phyloP scores from a whole-genome alignment of 2,329 filamentous ascomycete genomes.

The Elsinoe batatas region DNA sequence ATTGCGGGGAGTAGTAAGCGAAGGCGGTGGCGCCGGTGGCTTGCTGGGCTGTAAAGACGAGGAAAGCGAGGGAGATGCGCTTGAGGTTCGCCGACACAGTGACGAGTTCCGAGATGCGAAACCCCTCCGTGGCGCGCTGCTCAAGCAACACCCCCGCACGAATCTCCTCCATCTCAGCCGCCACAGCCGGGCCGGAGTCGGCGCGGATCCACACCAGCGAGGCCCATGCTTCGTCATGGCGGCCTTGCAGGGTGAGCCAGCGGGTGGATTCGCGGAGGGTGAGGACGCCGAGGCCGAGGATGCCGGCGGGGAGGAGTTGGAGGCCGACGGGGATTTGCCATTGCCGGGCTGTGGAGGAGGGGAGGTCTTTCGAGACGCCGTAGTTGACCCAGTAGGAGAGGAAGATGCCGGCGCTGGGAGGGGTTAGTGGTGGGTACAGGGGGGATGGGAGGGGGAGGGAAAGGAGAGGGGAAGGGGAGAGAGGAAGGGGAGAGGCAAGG shows the following conservation, averaged over 20 bases:
- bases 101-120: constrained; percentile 35
- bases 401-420: constrained; percentile 30
- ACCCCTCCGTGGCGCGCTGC: constrained; percentile 34
- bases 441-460: not conserved
- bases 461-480: constrained; percentile 19
- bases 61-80: constrained; percentile 35
- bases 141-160: constrained; percentile 39
- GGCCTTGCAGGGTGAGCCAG: constrained; percentile 41
- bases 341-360: constrained; percentile 30
- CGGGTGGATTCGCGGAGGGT: constrained; percentile 41
- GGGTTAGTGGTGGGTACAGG: not conserved
- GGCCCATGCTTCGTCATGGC: constrained; percentile 36
- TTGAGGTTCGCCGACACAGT: constrained; percentile 35
- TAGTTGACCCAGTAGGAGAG: constrained; percentile 47
- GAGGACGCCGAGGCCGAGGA: constrained; percentile 41
- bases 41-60: constrained; percentile 44
- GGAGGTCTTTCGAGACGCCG: constrained; percentile 30
- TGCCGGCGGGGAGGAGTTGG: constrained; percentile 38
- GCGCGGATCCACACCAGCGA: constrained; percentile 45
- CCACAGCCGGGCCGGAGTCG: constrained; percentile 28
- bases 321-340: constrained; percentile 49
- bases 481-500: no score
- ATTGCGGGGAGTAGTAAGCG: constrained; percentile 47
- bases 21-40: constrained; percentile 46
- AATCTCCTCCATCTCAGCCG: constrained; percentile 43